phyloP scores from a whole-genome alignment of 1,284 basidiomycete species.

The Sparassis latifolia region DNA sequence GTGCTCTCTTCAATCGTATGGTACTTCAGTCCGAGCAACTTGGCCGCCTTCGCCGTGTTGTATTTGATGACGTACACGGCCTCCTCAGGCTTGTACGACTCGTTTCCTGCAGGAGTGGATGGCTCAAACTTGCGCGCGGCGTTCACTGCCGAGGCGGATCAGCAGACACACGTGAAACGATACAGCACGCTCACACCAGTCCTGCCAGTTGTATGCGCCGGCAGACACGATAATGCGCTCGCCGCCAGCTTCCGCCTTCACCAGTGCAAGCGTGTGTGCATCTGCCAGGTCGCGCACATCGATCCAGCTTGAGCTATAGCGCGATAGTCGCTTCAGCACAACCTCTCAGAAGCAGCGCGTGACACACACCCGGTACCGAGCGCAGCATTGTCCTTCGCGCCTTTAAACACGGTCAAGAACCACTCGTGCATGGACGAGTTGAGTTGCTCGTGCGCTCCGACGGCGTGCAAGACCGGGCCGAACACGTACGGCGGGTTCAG shows the following conservation, averaged over 20 bases:
- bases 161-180: not conserved
- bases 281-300: constrained; percentile 60
- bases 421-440: constrained; percentile 42
- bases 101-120: constrained; percentile 17
- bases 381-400: constrained; percentile 12
- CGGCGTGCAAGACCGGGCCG: constrained; percentile 44
- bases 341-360: not conserved
- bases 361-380: constrained; percentile 14
- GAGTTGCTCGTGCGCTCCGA: constrained; percentile 36
- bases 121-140: constrained; percentile 11
- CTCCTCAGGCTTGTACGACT: constrained; percentile 16
- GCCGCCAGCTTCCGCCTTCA: constrained; percentile 48
- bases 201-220: constrained; percentile 29
- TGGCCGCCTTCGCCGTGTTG: constrained; percentile 32
- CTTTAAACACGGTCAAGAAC: constrained; percentile 28
- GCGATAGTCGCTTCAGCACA: not conserved
- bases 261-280: constrained; percentile 50
- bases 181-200: constrained; percentile 17
- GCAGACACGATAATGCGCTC: constrained; percentile 48
- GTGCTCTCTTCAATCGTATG: constrained; percentile 35
- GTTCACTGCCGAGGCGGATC: constrained; percentile 2
- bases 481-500: constrained; percentile 52
- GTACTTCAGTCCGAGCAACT: constrained; percentile 41
- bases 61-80: constrained; percentile 26
- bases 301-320: constrained; percentile 30